These are phyloP conservation scores for Wallacemonas sp. DNA, from an alignment of 208 protist genomes.

Conservation along the genomic window DNA sequence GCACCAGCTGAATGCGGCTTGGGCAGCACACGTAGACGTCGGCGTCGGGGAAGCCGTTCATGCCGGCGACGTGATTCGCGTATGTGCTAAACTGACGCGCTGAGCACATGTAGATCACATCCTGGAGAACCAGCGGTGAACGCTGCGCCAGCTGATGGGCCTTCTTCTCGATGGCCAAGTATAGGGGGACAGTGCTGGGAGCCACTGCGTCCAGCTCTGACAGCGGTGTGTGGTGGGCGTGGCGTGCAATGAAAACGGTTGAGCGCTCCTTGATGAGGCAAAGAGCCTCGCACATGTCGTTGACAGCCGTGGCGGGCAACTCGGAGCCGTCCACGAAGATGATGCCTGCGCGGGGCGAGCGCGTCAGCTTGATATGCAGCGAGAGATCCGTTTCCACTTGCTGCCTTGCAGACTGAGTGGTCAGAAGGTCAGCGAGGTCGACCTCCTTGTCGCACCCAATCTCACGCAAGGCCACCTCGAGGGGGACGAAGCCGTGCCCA, in stretches of 20 bases:
- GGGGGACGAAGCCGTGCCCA: conserved; percentile 30
- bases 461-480: conserved; percentile 38
- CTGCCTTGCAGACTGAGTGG: conserved; percentile 11
- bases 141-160: conserved; percentile 49
- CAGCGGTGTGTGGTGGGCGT: conserved; percentile 34
- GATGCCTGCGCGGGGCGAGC: conserved; percentile 33
- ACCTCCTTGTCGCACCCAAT: conserved; percentile 26
- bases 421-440: conserved; percentile 33
- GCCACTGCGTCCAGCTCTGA: conserved; percentile 47
- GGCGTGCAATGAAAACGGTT: conserved; percentile 53
- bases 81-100: conserved; percentile 58
- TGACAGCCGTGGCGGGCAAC: conserved; percentile 45
- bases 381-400: conserved; percentile 49
- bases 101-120: conserved; percentile 86
- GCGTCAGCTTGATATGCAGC: conserved; percentile 48
- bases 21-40: conserved; percentile 87
- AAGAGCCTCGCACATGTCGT: conserved; percentile 65
- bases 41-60: conserved; percentile 70
- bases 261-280: conserved; percentile 50
- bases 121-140: conserved; percentile 47
- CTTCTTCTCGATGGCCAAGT: conserved; percentile 57
- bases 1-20: conserved; percentile 53
- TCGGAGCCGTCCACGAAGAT: conserved; percentile 83
- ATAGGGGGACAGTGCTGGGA: conserved; percentile 57
- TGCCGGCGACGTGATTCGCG: conserved; percentile 36